Base-by-base conservation (phyloP, 1,139 yeast genomes). In the Suhomyces terraborum region DNA sequence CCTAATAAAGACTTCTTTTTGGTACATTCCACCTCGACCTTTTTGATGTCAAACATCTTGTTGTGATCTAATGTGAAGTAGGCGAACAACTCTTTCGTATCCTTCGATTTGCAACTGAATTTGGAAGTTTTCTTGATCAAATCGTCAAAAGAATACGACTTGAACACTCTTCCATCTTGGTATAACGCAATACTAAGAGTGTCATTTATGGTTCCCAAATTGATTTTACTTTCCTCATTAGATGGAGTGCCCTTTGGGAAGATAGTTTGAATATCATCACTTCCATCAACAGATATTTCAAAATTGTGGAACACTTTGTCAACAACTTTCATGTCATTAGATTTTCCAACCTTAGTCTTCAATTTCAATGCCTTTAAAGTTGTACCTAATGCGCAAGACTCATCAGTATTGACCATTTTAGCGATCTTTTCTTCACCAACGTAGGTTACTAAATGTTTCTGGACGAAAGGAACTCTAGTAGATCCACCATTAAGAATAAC, bases 321-420 rank as follows among this genome's bases (percentile, higher is more conserved):
- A 33, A 76, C 58, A 6, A 88, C 72, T 19, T 71, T 67, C 40
- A 88, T 73, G 33, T 79, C 82, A 8, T 84, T 73, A 51, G 80
- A 79, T 58, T 82, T 83, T 51, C 79, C 74, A 73, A 77, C 39
- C 25, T 55, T 50, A 9, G 71, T 66, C 48, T 70, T 72, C 48
- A 67, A 59, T 45, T 64, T 64, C 42, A 89, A 85, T 10, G 94
- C 98, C 48, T 89, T 77, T 35, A 86, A 68, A 10, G 96, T 82
- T 5, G 95, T 82, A 40, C 99, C 99, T 55, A 88, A 73, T 10
- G 89, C 96, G 45, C 88, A 89, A 45, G 97, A 82, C 64, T 93
- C 99, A 64, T 93, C 99, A 0, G 98, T 94, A 61, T 93, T 93
- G 36, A 94, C 95, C 42, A 84, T 88, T 61, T 84, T 89, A n/a